Evolutionary conservation across 2,329 filamentous ascomycete genomes (phyloP).

Genomic region (Exophiala phaeomuriformis): DNA sequence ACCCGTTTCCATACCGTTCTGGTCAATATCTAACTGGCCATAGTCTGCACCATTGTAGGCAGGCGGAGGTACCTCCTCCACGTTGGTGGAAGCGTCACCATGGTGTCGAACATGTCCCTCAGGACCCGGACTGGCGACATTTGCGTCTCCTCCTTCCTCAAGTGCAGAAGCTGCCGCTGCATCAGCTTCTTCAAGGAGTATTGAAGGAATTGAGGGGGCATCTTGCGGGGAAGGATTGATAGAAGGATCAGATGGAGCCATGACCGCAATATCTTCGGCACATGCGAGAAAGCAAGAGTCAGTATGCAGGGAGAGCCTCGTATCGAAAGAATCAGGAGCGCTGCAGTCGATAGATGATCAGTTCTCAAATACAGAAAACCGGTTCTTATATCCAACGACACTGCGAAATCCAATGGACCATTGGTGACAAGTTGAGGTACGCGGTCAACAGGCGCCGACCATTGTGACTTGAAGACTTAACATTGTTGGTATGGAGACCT

Average conservation of each 20-base stretch:
- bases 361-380: no score
- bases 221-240: conserved; percentile 1
- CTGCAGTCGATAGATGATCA: background rate
- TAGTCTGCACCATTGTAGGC: conserved; percentile 39
- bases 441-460: no score
- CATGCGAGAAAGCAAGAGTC: conserved; percentile 3
- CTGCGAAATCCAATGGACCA: no score
- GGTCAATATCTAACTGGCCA: conserved; percentile 55
- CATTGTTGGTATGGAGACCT: no score
- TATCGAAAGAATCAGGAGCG: background rate
- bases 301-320: background rate
- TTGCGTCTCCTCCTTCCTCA: conserved; percentile 6
- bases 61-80: conserved; percentile 27
- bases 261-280: background rate
- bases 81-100: conserved; percentile 14
- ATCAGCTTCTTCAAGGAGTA: conserved; percentile 12
- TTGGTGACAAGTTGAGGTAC: no score
- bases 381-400: no score
- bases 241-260: conserved; percentile 12
- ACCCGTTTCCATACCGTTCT: conserved; percentile 56
- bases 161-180: conserved; percentile 16
- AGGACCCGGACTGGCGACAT: conserved; percentile 1
- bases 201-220: conserved; percentile 3
- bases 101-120: conserved; percentile 17
- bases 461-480: no score